Evolutionary conservation across 768 basidiomycete species (phyloP).

Genomic region (Hericium rajendrae): DNA sequence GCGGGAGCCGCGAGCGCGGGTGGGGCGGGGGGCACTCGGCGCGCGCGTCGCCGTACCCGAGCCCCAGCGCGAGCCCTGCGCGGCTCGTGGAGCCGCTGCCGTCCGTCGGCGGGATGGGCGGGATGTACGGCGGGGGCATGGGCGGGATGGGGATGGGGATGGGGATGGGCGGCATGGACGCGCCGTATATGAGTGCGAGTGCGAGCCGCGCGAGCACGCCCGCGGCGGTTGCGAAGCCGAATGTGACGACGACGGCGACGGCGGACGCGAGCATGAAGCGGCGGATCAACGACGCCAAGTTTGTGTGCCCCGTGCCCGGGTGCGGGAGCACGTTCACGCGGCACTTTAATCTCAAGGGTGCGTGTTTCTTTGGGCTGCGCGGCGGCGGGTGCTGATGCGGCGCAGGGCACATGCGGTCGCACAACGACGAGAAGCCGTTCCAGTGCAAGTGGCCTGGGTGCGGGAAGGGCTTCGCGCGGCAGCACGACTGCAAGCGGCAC

Average conservation of each 20-base stretch:
- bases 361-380: constrained; percentile 3
- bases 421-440: constrained; percentile 92
- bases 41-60: constrained; percentile 15
- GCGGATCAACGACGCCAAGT: constrained; percentile 82
- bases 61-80: constrained; percentile 4
- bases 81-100: constrained; percentile 45
- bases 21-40: constrained; percentile 1
- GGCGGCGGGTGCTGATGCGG: neutral
- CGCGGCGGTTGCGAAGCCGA: constrained; percentile 48
- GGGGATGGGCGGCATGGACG: constrained; percentile 2
- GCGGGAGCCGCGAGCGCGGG: constrained; percentile 28
- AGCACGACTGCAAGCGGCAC: constrained; percentile 95
- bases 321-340: constrained; percentile 97
- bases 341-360: constrained; percentile 89
- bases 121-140: neutral
- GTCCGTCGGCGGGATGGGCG: neutral
- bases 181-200: constrained; percentile 3
- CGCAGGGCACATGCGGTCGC: constrained; percentile 84
- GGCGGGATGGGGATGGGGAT: constrained; percentile 2
- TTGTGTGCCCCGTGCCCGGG: constrained; percentile 85
- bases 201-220: constrained; percentile 11
- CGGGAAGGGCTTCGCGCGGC: constrained; percentile 86
- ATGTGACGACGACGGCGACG: constrained; percentile 87
- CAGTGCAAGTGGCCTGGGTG: constrained; percentile 93
- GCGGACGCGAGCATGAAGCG: constrained; percentile 78